Conservation (phyloP, 2,329 filamentous ascomycete genomes). For the Fonsecaea monophora region DNA sequence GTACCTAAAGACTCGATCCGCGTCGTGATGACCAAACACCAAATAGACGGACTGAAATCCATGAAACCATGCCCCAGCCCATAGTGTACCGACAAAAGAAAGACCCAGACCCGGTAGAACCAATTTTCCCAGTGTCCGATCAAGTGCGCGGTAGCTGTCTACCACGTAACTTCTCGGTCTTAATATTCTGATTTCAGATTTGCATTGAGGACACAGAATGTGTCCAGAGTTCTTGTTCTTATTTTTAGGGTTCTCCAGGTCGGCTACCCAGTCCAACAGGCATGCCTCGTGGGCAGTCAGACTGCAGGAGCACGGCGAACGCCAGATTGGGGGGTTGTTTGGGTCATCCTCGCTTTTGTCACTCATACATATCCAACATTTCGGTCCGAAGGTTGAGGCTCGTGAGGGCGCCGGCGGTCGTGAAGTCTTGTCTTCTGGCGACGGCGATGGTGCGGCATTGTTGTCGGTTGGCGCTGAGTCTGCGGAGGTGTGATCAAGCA, state of each 20-base stretch:
- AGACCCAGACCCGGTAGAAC: slow-evolving; percentile 69
- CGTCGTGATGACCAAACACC: slow-evolving; percentile 70
- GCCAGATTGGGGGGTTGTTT: slow-evolving; percentile 69
- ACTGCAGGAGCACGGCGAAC: slow-evolving; percentile 87
- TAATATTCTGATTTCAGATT: slow-evolving; percentile 76
- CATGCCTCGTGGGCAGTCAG: slow-evolving; percentile 90
- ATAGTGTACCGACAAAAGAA: slow-evolving; percentile 53
- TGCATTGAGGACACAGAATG: slow-evolving; percentile 88
- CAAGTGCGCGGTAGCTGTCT: slow-evolving; percentile 66
- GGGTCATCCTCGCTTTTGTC: slow-evolving; percentile 70
- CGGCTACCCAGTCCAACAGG: slow-evolving; percentile 90
- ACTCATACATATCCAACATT: slow-evolving; percentile 74
- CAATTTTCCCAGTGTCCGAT: slow-evolving; percentile 63
- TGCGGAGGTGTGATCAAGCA: slow-evolving; percentile 36
- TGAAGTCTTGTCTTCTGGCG: slow-evolving; percentile 13
- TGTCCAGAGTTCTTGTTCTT: slow-evolving; percentile 59
- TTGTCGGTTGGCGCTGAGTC: not conserved
- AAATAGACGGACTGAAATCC: slow-evolving; percentile 69
- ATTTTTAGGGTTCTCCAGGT: slow-evolving; percentile 72
- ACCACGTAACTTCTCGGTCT: slow-evolving; percentile 77
- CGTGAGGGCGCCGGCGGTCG: slow-evolving; percentile 32
- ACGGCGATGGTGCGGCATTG: slow-evolving; percentile 1
- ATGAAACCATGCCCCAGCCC: slow-evolving; percentile 61
- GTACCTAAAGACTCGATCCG: slow-evolving; percentile 59
- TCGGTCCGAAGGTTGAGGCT: slow-evolving; percentile 51